phyloP scores from a whole-genome alignment of 257 asterid species.

The Ilex aquifolium region DNA sequence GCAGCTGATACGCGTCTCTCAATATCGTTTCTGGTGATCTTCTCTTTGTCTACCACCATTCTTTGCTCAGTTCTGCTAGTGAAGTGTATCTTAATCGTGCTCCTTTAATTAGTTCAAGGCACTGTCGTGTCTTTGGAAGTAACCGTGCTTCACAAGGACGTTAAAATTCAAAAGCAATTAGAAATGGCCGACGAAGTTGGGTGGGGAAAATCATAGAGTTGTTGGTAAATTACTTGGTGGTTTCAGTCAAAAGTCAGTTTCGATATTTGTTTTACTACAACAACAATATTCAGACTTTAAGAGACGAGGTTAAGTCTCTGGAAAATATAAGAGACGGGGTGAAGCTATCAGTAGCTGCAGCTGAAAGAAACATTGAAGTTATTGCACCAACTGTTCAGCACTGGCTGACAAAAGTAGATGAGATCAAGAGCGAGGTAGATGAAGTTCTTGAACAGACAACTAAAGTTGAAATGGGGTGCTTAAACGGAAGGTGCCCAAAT shows the following conservation, averaged over 20 bases:
- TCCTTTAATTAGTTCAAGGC: too few relatives aligned
- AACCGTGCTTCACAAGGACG: too few relatives aligned
- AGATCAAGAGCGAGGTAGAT: background rate
- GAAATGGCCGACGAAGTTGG: too few relatives aligned
- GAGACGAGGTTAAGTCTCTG: conserved; percentile 3
- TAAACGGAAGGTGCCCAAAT: too few relatives aligned
- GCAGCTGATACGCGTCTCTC: too few relatives aligned
- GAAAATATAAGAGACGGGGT: background rate
- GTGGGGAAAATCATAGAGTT: background rate
- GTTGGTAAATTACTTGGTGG: conserved; percentile 3
- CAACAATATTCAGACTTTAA: conserved; percentile 8
- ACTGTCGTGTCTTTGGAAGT: too few relatives aligned
- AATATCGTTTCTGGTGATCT: too few relatives aligned
- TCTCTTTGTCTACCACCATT: too few relatives aligned
- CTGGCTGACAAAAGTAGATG: conserved; percentile 8
- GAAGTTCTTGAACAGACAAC: background rate
- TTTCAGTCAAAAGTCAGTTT: conserved; percentile 11
- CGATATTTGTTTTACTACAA: conserved; percentile 8
- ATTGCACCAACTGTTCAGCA: conserved; percentile 6
- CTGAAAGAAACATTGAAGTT: conserved; percentile 5
- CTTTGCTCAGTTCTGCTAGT: too few relatives aligned
- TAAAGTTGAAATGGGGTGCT: too few relatives aligned
- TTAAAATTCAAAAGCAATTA: too few relatives aligned
- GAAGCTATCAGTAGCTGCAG: conserved; percentile 11
- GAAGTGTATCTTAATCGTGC: too few relatives aligned